Conservation (phyloP, 306 rosid genomes). For the Dalbergia oliveri region DNA sequence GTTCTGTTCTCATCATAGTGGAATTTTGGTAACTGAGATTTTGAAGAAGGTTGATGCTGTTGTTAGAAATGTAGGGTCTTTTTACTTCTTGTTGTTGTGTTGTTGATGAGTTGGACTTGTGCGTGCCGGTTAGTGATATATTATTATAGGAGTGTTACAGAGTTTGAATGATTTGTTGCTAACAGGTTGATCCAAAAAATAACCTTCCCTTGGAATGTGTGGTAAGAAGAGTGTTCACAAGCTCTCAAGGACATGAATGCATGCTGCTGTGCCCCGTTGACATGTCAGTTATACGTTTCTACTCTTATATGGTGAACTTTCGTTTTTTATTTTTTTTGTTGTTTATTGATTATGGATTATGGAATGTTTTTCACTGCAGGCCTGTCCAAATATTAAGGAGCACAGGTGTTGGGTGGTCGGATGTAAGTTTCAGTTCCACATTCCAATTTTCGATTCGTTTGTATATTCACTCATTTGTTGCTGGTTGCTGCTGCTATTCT, state of each 20-base stretch:
- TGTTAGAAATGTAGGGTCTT: slow-evolving; percentile 14
- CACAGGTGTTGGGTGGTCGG: slow-evolving; percentile 90
- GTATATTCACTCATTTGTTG: slow-evolving; percentile 29
- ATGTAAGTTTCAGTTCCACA: slow-evolving; percentile 67
- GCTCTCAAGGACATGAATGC: slow-evolving; percentile 83
- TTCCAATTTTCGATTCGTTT: slow-evolving; percentile 41
- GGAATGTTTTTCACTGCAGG: slow-evolving; percentile 59
- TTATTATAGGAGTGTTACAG: neutral
- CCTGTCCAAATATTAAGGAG: slow-evolving; percentile 86
- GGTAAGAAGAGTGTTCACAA: slow-evolving; percentile 81
- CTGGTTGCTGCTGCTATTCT: slow-evolving; percentile 17
- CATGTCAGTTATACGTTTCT: slow-evolving; percentile 64
- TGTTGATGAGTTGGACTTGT: neutral
- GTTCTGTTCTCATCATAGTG: neutral
- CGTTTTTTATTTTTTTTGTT: neutral
- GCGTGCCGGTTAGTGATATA: neutral
- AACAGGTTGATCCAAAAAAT: slow-evolving; percentile 85
- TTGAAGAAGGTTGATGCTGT: neutral
- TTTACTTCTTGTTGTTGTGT: neutral
- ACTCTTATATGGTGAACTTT: neutral
- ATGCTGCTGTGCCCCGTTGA: slow-evolving; percentile 92
- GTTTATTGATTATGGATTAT: slow-evolving; percentile 29
- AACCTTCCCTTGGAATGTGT: slow-evolving; percentile 82
- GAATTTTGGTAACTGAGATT: slow-evolving; percentile 1
- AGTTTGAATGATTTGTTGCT: slow-evolving; percentile 46